Evolutionary conservation across 2,329 filamentous ascomycete species (phyloP), one percentile per base, ranked within the genome.

Genomic region (Teratosphaeria zuluensis): DNA sequence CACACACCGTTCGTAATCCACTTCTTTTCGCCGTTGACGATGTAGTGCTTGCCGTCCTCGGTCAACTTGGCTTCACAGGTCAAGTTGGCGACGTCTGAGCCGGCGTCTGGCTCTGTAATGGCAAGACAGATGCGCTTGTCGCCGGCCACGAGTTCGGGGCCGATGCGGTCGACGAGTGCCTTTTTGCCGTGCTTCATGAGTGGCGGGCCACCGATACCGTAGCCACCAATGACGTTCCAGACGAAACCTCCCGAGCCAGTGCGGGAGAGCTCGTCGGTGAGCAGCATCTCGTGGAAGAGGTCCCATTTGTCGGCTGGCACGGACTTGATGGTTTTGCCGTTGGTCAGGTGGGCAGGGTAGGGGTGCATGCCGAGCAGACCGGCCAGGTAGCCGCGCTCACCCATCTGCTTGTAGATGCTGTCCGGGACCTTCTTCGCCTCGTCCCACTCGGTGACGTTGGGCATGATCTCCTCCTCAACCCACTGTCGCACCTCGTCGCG

Each of bases 11-110:
- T 99, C 69, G 92, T 97, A 75, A 97, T 97, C 92, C 94, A 97
- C 79, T 99, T 99, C 88, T 99, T 97, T 84, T 96, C 92, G 58
- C 94, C 94, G 71, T 97, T 99, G 76, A 99, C 94, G 66, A 97
- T 97, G 77, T 95, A 99, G 78, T 97, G 90, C 81, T 97, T 97
- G 70, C 94, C 94, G 69, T 99, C 94, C 67, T 94, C 89, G 63
- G 84, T 89, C 59, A 97, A 82, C 81, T 96, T 96, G 30, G 94
- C 94, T 80, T 97, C 92, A 75, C 92, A 97, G 14, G 87, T 94
- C 65, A 99, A 74, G 76, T 96, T 97, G 60, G 94, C 94, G 9
- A 99, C 94, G 72, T 99, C 94, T 65, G 86, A 90, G 52, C 94
- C 94, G 12, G 92, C 94, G 76, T 97, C 92, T 19, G 77, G 94